Conservation (phyloP, 495 filamentous ascomycete species). For the Hypoxylon subgilvum region DNA sequence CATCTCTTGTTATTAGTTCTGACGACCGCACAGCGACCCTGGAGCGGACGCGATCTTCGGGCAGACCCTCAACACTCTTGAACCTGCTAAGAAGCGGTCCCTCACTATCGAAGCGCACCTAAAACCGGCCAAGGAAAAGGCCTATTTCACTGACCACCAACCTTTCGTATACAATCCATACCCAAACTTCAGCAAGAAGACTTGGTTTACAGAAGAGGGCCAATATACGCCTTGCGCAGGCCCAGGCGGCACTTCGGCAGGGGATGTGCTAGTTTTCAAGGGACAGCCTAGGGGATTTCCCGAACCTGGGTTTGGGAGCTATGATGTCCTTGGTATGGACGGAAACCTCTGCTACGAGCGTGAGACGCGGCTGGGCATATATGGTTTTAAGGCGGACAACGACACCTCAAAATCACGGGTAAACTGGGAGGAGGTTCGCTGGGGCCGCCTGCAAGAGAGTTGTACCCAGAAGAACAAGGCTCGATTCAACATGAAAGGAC, state of each 20-base stretch:
- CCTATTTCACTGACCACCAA: constrained; percentile 40
- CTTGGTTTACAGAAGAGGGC: constrained; percentile 37
- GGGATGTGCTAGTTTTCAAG: constrained; percentile 54
- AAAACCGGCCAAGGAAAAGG: constrained; percentile 18
- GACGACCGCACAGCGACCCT: constrained; percentile 26
- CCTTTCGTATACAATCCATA: constrained; percentile 57
- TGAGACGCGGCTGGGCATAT: constrained; percentile 81
- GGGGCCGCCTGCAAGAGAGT: constrained; percentile 70
- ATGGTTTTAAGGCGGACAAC: constrained; percentile 65
- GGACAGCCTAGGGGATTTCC: constrained; percentile 76
- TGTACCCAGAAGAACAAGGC: constrained; percentile 68
- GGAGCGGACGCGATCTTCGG: constrained; percentile 54
- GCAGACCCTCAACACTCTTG: constrained; percentile 52
- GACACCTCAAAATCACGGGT: constrained; percentile 48
- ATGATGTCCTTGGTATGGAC: constrained; percentile 72
- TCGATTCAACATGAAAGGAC: constrained; percentile 55
- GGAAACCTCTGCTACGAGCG: constrained; percentile 91
- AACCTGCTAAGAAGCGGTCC: constrained; percentile 38
- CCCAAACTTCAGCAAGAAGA: constrained; percentile 51
- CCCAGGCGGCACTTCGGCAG: constrained; percentile 37
- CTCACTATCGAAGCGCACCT: constrained; percentile 36
- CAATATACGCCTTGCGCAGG: constrained; percentile 47
- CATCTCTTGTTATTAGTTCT: background rate
- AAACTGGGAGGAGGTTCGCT: constrained; percentile 72
- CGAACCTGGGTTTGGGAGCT: constrained; percentile 78